Conservation (phyloP, 176 grass and related monocot species). For the Musa troglodytarum region DNA sequence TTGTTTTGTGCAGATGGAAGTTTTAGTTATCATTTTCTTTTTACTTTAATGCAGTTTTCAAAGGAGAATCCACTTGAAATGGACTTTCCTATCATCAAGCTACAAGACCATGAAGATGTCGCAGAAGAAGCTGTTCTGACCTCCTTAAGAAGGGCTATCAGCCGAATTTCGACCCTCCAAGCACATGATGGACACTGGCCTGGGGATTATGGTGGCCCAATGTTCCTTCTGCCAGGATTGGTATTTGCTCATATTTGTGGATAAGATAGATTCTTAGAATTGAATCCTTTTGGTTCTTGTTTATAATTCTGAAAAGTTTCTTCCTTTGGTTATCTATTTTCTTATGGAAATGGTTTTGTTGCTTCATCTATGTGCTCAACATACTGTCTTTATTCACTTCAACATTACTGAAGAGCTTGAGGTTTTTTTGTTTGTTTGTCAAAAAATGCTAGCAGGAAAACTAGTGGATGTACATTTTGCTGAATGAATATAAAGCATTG, state of each 20-base stretch:
- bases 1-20: neutral
- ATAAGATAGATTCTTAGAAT: neutral
- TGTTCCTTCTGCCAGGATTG: conserved; percentile 87
- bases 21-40: neutral
- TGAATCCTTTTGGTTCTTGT: conserved; percentile 1
- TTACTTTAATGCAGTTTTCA: conserved; percentile 40
- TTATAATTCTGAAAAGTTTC: neutral
- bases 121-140: conserved; percentile 44
- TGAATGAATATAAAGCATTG: neutral
- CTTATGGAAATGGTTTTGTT: neutral
- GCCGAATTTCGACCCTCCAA: conserved; percentile 56
- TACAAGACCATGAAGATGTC: conserved; percentile 62
- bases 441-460: neutral
- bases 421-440: neutral
- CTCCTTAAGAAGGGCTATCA: conserved; percentile 55
- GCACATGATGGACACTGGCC: conserved; percentile 84
- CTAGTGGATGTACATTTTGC: neutral
- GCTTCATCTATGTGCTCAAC: neutral
- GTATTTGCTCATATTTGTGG: conserved; percentile 28
- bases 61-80: conserved; percentile 60
- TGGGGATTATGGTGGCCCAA: conserved; percentile 76
- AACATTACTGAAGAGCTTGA: neutral
- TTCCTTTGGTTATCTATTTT: neutral
- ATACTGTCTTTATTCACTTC: neutral
- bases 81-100: conserved; percentile 47